phyloP scores from a whole-genome alignment of 441 rosid genomes.

The Corymbia calophylla region DNA sequence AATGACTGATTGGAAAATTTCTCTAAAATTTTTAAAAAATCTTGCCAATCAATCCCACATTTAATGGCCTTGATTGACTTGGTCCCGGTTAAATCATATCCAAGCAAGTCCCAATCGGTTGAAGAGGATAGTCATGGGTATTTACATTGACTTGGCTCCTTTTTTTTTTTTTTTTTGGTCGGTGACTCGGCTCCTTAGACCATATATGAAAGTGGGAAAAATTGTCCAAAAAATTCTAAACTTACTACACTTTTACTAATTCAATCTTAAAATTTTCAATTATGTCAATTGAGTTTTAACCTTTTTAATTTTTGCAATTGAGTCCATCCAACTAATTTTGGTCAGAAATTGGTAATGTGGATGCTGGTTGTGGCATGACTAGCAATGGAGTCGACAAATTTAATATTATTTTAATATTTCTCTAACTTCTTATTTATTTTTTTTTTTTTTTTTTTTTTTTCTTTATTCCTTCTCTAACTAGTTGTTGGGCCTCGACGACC shows the following conservation, averaged over 20 bases:
- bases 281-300: no score
- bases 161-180: no score
- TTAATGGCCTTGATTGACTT: not conserved
- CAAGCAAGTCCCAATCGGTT: not conserved
- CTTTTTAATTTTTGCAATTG: not conserved
- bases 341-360: rapidly evolving
- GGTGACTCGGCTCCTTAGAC: not conserved
- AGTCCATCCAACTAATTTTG: rapidly evolving
- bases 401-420: no score
- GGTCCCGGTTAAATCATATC: not conserved
- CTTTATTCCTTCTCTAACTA: not conserved
- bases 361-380: rapidly evolving
- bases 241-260: rapidly evolving
- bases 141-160: not conserved
- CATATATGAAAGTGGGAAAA: not conserved
- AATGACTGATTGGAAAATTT: not conserved
- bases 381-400: rapidly evolving
- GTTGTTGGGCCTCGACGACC: not conserved
- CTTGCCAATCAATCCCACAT: not conserved
- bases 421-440: no score
- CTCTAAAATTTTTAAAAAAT: not conserved
- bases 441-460: no score
- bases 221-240: no score
- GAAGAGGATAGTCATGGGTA: not conserved
- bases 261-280: rapidly evolving